Evolutionary conservation across 495 filamentous ascomycete species (phyloP).

Genomic region (Penicillium robsamsonii): DNA sequence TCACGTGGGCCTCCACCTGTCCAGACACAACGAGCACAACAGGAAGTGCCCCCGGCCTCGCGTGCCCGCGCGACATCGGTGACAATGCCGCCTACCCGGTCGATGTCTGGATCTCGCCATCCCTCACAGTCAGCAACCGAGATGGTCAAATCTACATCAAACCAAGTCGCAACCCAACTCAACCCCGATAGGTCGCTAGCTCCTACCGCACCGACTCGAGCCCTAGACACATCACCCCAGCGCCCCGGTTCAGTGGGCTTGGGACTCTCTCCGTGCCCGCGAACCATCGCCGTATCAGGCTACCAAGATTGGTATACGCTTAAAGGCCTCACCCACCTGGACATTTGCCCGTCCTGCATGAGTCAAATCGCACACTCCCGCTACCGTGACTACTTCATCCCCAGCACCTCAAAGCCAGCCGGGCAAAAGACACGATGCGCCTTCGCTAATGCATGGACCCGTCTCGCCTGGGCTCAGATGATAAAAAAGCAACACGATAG

Average conservation of each 20-base stretch:
- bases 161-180: background rate
- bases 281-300: slow-evolving; percentile 46
- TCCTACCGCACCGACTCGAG: slow-evolving; percentile 5
- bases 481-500: slow-evolving; percentile 53
- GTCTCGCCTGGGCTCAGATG: slow-evolving; percentile 65
- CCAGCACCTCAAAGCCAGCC: slow-evolving; percentile 39
- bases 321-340: slow-evolving; percentile 50
- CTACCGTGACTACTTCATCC: slow-evolving; percentile 53
- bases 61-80: slow-evolving; percentile 14
- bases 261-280: slow-evolving; percentile 53
- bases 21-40: slow-evolving; percentile 1
- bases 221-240: slow-evolving; percentile 16
- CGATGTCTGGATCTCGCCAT: slow-evolving; percentile 16
- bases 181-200: background rate
- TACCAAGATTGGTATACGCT: slow-evolving; percentile 68
- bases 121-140: slow-evolving; percentile 13
- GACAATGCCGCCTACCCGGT: slow-evolving; percentile 11
- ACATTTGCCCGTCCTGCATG: slow-evolving; percentile 65
- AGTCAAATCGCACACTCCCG: slow-evolving; percentile 52
- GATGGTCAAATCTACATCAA: slow-evolving; percentile 6
- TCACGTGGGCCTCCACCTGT: slow-evolving; percentile 6
- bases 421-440: slow-evolving; percentile 51
- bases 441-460: slow-evolving; percentile 62
- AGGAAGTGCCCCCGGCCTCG: slow-evolving; percentile 3
- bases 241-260: slow-evolving; percentile 18